These are phyloP conservation scores for Salvia sclarea DNA, from an alignment of 305 asterid genomes.

Conservation along the genomic window DNA sequence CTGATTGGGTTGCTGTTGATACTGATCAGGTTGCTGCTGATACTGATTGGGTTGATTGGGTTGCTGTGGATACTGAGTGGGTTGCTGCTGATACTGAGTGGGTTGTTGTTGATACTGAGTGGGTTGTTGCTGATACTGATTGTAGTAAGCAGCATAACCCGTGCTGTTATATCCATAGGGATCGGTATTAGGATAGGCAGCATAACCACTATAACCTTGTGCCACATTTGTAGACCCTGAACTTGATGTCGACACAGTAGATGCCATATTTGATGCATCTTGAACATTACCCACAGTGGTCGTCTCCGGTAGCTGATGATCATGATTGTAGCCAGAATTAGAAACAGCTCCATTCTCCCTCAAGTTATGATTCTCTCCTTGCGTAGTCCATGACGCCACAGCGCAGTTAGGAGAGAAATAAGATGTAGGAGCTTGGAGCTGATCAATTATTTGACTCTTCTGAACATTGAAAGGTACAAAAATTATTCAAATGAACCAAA, in stretches of 20 bases:
- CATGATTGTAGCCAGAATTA: constrained; percentile 56
- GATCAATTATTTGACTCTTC: constrained; percentile 56
- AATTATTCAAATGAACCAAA: constrained; percentile 23
- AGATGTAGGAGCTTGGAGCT: constrained; percentile 54
- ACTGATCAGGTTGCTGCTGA: constrained; percentile 29
- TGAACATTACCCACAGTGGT: constrained; percentile 50
- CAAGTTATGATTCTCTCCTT: constrained; percentile 48
- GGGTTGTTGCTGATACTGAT: constrained; percentile 63
- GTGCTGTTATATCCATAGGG: constrained; percentile 77
- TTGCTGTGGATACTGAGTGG: constrained; percentile 39
- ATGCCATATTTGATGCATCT: constrained; percentile 53
- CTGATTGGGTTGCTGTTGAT: constrained; percentile 36
- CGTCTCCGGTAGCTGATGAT: constrained; percentile 54
- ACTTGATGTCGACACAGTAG: constrained; percentile 62
- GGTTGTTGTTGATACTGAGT: constrained; percentile 41
- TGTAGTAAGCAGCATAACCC: constrained; percentile 69
- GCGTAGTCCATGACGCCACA: constrained; percentile 61
- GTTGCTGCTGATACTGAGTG: constrained; percentile 55
- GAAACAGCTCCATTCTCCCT: constrained; percentile 69
- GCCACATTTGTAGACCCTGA: constrained; percentile 62
- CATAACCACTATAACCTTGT: constrained; percentile 70
- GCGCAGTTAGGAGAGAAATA: constrained; percentile 62
- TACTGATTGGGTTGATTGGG: constrained; percentile 38
- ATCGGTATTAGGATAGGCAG: constrained; percentile 66
- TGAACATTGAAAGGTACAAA: constrained; percentile 36